Evolutionary conservation across 1,284 basidiomycete genomes (phyloP), one percentile per base, ranked within the genome.

Genomic region (Earliella scabrosa): DNA sequence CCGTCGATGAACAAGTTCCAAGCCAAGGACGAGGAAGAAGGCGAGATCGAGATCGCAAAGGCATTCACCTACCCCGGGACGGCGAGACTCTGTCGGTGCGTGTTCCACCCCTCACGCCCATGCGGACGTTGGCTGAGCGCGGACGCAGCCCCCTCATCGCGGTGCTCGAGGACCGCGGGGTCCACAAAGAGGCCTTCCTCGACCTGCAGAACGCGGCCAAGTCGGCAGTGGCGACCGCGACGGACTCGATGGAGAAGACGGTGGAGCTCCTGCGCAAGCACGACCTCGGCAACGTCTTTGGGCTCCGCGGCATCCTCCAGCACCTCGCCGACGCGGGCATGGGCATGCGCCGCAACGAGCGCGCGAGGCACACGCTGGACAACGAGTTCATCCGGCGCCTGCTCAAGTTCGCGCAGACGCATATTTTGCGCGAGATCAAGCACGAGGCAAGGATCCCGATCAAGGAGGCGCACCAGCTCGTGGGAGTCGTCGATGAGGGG

Each of bases 401-500:
- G 14, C 64, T 79, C 27, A 61, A 73, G 49, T 83, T 83, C 32
- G 78, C 83, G 3, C 80, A 84, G 66, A 82, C 80, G 48, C 79
- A 83, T 60, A 80, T 87, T 18, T 72, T 93, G 18, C 77, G 87
- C 16, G 83, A 83, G 48, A 82, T 93, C 67, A 92, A 92, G 65
- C 82, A 90, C 63, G 75, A 78, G 27, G 90, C 88, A 0, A 77
- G 88, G 16, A 88, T 93, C 36, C 80, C 78, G 2, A 80, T 93
- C 21, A 82, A 82, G 1, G 71, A 85, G 1, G 85, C 85, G 52
- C 82, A 82, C 60, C 77, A 85, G 27, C 76, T 92, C 6, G 87
- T 92, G 16, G 91, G 91, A 3, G 80, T 92, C n/a, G 87, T 87
- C 13, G 90, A 92, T 66, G 90, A 92, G 72, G 88, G 88, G 2